Percentiles rank a stretch among this genome's conserved stretches.
Evolutionary conservation across 257 asterid genomes (phyloP).

Genomic region (Paulownia fortunei): DNA sequence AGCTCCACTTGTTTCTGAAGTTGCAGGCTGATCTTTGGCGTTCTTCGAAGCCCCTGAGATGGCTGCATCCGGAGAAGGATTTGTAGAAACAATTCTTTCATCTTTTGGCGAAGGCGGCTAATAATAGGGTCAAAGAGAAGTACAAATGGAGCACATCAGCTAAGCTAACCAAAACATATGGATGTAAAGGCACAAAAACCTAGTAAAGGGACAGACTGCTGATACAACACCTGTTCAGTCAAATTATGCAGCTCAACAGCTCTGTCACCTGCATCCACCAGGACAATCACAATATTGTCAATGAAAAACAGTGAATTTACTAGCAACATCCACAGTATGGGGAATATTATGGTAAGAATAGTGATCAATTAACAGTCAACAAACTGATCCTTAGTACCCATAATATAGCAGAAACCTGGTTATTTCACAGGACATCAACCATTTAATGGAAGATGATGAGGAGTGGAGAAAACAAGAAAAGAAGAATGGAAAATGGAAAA

Average conservation of each 20-base stretch:
- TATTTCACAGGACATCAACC: not conserved
- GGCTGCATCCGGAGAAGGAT: constrained; percentile 71
- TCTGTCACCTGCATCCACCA: constrained; percentile 72
- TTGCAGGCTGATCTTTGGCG: constrained; percentile 64
- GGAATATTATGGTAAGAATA: not conserved
- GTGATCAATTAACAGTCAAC: not conserved
- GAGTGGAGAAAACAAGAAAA: constrained; percentile 3
- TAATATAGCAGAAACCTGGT: constrained; percentile 12
- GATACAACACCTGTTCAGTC: constrained; percentile 73
- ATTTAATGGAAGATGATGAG: not conserved
- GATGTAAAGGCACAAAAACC: constrained; percentile 28
- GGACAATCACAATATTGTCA: constrained; percentile 36
- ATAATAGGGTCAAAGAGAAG: constrained; percentile 45
- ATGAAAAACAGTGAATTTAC: not conserved
- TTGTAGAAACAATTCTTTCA: constrained; percentile 75
- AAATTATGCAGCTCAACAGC: constrained; percentile 70
- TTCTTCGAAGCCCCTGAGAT: constrained; percentile 68
- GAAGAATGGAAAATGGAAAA: not conserved
- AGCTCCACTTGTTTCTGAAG: constrained; percentile 66
- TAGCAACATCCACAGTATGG: constrained; percentile 16
- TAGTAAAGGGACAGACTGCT: constrained; percentile 2
- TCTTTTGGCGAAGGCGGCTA: constrained; percentile 85
- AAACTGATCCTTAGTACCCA: constrained; percentile 25
- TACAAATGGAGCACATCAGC: constrained; percentile 40
- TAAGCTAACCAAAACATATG: constrained; percentile 34